These are phyloP conservation scores for Cladochytrium replicatum DNA, from an alignment of 192 early-diverging fungal genomes.

Conservation along the genomic window DNA sequence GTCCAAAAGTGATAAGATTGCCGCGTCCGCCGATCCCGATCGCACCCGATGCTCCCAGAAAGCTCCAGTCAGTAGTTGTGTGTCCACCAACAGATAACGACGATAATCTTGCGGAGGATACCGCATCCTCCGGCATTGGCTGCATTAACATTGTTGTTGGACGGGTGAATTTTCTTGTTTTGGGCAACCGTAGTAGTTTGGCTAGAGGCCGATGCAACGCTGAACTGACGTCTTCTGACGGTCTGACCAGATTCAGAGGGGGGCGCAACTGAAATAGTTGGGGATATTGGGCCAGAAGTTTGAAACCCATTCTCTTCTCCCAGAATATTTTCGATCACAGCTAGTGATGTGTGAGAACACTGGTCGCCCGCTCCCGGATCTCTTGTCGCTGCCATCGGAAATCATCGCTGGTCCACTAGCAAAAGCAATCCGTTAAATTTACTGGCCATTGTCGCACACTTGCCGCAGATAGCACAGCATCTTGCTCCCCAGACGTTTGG, in stretches of 20 bases:
- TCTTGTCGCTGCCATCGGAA: no score
- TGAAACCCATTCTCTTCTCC: not conserved
- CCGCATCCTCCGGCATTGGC: conserved; percentile 4
- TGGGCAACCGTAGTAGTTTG: no score
- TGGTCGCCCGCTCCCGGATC: no score
- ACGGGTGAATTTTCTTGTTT: not conserved
- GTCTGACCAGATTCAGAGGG: conserved; percentile 1
- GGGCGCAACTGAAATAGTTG: not conserved
- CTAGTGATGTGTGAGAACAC: no score
- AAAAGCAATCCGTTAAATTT: no score
- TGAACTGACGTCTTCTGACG: no score
- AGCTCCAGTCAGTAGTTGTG: not conserved
- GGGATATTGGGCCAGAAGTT: not conserved
- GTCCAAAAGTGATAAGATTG: conserved; percentile 2
- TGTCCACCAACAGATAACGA: conserved; percentile 7
- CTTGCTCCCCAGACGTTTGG: no score
- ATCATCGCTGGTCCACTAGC: no score
- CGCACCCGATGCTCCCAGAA: not conserved
- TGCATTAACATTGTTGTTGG: not conserved
- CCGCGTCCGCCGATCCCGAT: not conserved
- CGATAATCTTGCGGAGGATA: conserved; percentile 14
- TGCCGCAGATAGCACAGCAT: no score
- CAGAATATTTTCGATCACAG: conserved; percentile 10
- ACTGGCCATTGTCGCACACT: no score
- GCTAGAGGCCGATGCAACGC: no score